Evolutionary conservation across 495 filamentous ascomycete genomes (phyloP), one percentile per base, ranked within the genome.

Genomic region (Aspergillus asperescens): DNA sequence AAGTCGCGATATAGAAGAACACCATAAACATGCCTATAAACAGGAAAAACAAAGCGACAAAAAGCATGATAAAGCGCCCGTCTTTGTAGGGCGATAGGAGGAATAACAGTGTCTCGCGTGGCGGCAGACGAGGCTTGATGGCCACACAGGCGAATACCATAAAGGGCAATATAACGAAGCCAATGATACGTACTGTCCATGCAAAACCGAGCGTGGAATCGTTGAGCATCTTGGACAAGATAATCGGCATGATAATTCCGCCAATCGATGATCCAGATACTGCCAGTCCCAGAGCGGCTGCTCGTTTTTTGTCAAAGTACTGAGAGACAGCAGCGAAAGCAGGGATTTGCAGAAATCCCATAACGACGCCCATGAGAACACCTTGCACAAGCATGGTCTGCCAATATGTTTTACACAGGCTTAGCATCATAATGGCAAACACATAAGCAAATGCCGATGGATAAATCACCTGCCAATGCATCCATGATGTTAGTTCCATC

Each of bases 151-250:
- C 67, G 9, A 79, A 61, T 0, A 35, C 37, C 27, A 81, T 60
- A 9, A 70, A 63, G 0, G 56, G 70, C 0, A 85, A 54, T 52
- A 80, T 76, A 37, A 89, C 70, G 62, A 87, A 83, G 0, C 77
- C 87, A 41, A 87, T 66, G 2, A 77, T 67, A 35, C 86, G 71
- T 10, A 88, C 74, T 0, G 85, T 79, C 84, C 83, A 85, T 0
- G 71, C 65, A 62, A 89, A 88, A 0, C 58, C 50, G 9, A 62
- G 31, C 1, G 44, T 47, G 12, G 57, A 34, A 6, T 37, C 37
- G 20, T 65, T 43, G 20, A 68, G 45, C 47, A 72, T 60, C 5
- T 50, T 48, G 3, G 37, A 69, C n/a, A 83, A 77, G n/a, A 32
- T 55, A 19, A 71, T 53, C 0, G 66, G 64, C 38, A 62, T 57